Evolutionary conservation across 208 protist genomes (phyloP), one percentile per base, ranked within the genome.

Genomic region (Naegleria lovaniensis): DNA sequence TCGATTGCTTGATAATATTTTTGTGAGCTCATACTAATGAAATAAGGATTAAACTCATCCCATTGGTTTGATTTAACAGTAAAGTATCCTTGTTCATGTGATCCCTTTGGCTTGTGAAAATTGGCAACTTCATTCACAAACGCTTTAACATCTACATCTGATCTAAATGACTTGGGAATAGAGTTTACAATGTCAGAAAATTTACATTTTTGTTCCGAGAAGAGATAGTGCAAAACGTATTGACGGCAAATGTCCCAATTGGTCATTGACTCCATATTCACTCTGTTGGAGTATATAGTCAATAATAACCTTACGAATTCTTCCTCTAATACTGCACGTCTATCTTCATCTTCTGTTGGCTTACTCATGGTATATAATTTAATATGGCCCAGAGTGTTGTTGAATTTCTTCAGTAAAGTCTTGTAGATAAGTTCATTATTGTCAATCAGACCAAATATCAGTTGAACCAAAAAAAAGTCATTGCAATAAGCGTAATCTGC

Each of bases 1-100:
- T 89, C 85, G 0, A 40, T 40, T 19, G 83, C 33, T 67, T 67
- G 41, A 38, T 39, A 19, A 67, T 67, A 33, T 67, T 6, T 16
- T n/a, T 55, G 11, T 0, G 19, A 33, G 48, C 15, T 19, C 15
- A 67, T 55, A 19, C 5, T n/a, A 25, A 67, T 67, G 11, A 41
- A 67, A 40, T 89, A 89, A 41, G 48, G 85, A 41, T 89, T n/a
- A 7, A 89, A 89, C 25, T 75, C 43, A 0, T 67, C 41, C 85
- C 85, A 89, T 19, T n/a, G 29, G 16, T 33, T 9, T 41, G 51
- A 36, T 40, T 89, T 89, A 13, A 67, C n/a, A 25, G 85, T 89
- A 25, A 67, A 89, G 4, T 75, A 58, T 29, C 48, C 41, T 25
- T 89, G 41, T 22, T 58, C 16, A 29, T 38, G 6, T 25, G 6